Evolutionary conservation across 1,139 yeast species (phyloP).

Genomic region (Scheffersomyces cryptocercus): DNA sequence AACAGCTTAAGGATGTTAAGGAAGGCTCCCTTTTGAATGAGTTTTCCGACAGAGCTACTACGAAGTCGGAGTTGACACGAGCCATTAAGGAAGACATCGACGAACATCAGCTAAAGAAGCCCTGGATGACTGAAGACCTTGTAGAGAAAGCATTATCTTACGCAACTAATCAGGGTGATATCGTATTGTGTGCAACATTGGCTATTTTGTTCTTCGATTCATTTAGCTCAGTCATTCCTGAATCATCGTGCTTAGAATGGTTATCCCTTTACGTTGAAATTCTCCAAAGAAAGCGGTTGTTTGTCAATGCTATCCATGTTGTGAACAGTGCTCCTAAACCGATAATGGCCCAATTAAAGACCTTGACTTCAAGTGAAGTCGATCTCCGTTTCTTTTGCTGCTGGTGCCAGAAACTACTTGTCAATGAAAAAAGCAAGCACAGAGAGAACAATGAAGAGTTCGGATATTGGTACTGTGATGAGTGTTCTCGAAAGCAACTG

Average conservation of each 20-base stretch:
- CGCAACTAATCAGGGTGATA: constrained; percentile 64
- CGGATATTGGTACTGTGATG: constrained; percentile 87
- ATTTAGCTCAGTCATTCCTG: constrained; percentile 20
- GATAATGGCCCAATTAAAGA: constrained; percentile 40
- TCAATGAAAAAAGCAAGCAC: constrained; percentile 61
- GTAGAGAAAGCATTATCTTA: constrained; percentile 51
- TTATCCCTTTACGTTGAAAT: constrained; percentile 57
- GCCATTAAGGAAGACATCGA: constrained; percentile 22
- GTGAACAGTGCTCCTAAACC: constrained; percentile 46
- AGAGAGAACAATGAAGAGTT: constrained; percentile 25
- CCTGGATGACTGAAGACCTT: constrained; percentile 36
- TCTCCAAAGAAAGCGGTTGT: constrained; percentile 53
- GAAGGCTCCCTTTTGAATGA: neutral
- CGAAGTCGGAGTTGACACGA: constrained; percentile 33
- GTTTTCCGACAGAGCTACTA: neutral
- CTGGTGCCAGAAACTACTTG: constrained; percentile 60
- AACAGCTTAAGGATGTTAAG: constrained; percentile 3
- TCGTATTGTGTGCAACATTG: constrained; percentile 61
- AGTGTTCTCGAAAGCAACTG: constrained; percentile 60
- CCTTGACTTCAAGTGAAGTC: constrained; percentile 54
- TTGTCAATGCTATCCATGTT: constrained; percentile 59
- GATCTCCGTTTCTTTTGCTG: constrained; percentile 68
- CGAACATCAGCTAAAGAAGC: constrained; percentile 9
- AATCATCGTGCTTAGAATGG: constrained; percentile 51
- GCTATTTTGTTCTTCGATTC: constrained; percentile 54